Evolutionary conservation across 805 yeast species (phyloP).

Genomic region (Candida ortonii): DNA sequence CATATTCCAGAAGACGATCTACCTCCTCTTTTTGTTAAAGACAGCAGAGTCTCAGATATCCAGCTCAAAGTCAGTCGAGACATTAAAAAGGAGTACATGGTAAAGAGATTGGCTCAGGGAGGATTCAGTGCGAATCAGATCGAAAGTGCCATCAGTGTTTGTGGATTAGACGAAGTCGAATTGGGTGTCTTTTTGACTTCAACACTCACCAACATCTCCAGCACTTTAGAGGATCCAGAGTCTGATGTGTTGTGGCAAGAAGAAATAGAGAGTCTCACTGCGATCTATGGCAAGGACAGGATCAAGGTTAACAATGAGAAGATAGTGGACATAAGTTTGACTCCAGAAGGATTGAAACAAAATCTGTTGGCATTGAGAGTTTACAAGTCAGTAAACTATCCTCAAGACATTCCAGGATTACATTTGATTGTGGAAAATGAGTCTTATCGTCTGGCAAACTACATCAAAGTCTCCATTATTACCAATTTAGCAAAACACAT

Average conservation of each 20-base stretch:
- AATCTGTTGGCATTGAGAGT: slow-evolving; percentile 35
- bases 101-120: slow-evolving; percentile 56
- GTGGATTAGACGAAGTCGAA: slow-evolving; percentile 43
- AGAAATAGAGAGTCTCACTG: slow-evolving; percentile 65
- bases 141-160: slow-evolving; percentile 41
- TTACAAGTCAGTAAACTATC: slow-evolving; percentile 55
- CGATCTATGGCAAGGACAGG: slow-evolving; percentile 52
- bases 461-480: slow-evolving; percentile 59
- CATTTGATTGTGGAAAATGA: slow-evolving; percentile 43
- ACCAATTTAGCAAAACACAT: slow-evolving; percentile 45
- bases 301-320: slow-evolving; percentile 31
- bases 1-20: slow-evolving; percentile 94
- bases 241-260: slow-evolving; percentile 58
- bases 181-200: slow-evolving; percentile 52
- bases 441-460: slow-evolving; percentile 60
- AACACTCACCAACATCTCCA: slow-evolving; percentile 28
- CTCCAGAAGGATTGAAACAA: slow-evolving; percentile 30
- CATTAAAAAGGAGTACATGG: slow-evolving; percentile 52
- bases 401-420: slow-evolving; percentile 67
- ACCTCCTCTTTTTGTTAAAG: slow-evolving; percentile 61
- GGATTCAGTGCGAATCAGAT: slow-evolving; percentile 73
- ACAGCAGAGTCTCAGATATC: slow-evolving; percentile 55
- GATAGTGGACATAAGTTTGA: slow-evolving; percentile 35
- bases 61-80: slow-evolving; percentile 54
- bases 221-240: slow-evolving; percentile 13